Conservation (phyloP, 805 yeast species). For the Saturnispora quitensis region DNA sequence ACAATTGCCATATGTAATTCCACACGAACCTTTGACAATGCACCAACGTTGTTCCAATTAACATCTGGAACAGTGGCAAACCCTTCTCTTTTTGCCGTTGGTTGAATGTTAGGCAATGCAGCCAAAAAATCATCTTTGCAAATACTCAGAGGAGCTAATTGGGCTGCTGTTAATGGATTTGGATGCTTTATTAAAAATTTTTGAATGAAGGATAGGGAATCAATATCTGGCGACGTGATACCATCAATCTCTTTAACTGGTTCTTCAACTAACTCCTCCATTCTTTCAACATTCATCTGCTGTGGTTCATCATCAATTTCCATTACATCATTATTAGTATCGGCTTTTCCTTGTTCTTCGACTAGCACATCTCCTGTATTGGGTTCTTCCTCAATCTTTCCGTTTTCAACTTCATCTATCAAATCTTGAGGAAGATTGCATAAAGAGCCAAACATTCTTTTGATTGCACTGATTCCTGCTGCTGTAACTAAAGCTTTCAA, state of each 20-base stretch:
- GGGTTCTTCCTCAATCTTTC: constrained; percentile 4
- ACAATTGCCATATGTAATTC: constrained; percentile 96
- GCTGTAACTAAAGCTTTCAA: constrained; percentile 88
- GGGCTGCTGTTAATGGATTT: constrained; percentile 64
- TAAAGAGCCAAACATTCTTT: constrained; percentile 70
- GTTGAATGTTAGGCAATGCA: constrained; percentile 90
- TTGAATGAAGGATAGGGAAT: constrained; percentile 50
- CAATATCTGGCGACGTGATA: constrained; percentile 2
- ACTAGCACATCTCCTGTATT: neutral
- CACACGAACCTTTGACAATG: constrained; percentile 66
- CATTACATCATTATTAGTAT: constrained; percentile 6
- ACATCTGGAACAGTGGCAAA: constrained; percentile 98
- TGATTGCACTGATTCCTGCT: constrained; percentile 90
- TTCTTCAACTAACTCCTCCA: neutral
- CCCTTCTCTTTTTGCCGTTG: constrained; percentile 96
- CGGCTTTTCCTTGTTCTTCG: neutral
- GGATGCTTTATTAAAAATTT: constrained; percentile 69
- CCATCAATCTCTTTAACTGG: neutral
- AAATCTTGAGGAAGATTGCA: constrained; percentile 26
- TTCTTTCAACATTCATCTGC: constrained; percentile 14
- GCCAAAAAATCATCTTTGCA: constrained; percentile 68
- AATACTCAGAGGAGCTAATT: constrained; percentile 67
- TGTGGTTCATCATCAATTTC: constrained; percentile 11
- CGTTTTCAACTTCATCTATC: constrained; percentile 20
- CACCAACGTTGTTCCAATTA: constrained; percentile 93